Conservation (phyloP, 2,329 filamentous ascomycete species). For the Talaromyces sp. region DNA sequence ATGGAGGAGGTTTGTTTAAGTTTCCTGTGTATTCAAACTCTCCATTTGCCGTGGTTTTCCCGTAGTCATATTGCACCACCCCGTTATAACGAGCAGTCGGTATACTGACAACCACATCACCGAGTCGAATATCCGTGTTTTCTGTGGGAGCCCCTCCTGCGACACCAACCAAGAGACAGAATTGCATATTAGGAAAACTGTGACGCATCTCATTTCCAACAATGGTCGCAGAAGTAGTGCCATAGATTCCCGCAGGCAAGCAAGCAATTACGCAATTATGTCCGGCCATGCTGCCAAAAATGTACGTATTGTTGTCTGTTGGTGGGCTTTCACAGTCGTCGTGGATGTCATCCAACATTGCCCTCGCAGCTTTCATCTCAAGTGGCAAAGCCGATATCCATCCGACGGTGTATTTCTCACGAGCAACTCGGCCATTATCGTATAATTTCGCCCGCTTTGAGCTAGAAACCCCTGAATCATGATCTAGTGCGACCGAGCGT, state of each 20-base stretch:
- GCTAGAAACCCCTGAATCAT: neutral
- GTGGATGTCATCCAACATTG: conserved; percentile 5
- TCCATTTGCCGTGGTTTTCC: conserved; percentile 18
- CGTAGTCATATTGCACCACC: conserved; percentile 27
- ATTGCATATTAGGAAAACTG: conserved; percentile 2
- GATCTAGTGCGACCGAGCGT: neutral
- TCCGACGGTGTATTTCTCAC: conserved; percentile 8
- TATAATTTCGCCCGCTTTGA: neutral
- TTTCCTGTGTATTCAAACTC: conserved; percentile 18
- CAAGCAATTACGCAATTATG: conserved; percentile 9
- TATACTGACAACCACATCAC: conserved; percentile 26
- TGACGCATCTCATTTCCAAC: neutral
- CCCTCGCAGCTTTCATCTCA: conserved; percentile 1
- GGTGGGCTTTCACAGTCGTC: neutral
- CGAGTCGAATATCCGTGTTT: conserved; percentile 5
- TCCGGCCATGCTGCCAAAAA: conserved; percentile 3
- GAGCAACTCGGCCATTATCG: neutral
- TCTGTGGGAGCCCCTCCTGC: conserved; percentile 2
- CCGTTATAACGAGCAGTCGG: conserved; percentile 16
- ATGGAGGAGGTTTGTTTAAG: conserved; percentile 11
- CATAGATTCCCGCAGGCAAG: conserved; percentile 3
- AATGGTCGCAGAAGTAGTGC: neutral
- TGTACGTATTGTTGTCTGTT: conserved; percentile 5
- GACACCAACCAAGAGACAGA: conserved; percentile 2
- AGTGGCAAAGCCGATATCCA: conserved; percentile 2